phyloP scores from a whole-genome alignment of 2,329 filamentous ascomycete genomes.

The Botrytis aclada region DNA sequence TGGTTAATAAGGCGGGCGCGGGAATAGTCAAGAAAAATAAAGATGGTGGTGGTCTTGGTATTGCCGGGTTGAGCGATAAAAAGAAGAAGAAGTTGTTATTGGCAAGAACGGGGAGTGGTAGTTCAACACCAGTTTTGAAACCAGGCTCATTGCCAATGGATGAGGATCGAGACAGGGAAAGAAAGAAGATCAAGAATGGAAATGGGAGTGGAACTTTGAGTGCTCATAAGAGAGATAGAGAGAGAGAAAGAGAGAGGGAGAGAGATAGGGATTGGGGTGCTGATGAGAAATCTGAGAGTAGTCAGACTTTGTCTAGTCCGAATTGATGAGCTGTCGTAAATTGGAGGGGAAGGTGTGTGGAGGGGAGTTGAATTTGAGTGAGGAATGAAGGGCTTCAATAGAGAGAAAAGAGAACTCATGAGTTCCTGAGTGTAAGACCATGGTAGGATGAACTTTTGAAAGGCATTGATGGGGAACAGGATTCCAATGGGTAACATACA shows the following conservation, averaged over 20 bases:
- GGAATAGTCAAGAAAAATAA: conserved; percentile 22
- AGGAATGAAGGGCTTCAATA: neutral
- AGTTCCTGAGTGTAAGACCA: conserved; percentile 12
- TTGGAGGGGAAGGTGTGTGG: neutral
- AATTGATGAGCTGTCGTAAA: conserved; percentile 1
- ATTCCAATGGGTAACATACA: conserved; percentile 2
- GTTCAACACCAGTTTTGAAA: conserved; percentile 17
- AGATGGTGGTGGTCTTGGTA: conserved; percentile 9
- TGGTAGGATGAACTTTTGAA: neutral
- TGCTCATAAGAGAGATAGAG: conserved; percentile 5
- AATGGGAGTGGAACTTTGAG: neutral
- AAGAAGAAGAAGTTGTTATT: conserved; percentile 25
- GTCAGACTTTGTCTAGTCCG: conserved; percentile 18
- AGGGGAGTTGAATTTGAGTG: neutral
- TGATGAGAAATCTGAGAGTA: conserved; percentile 17
- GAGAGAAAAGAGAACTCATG: neutral
- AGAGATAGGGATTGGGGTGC: conserved; percentile 7
- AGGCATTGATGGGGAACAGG: conserved; percentile 3
- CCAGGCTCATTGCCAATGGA: conserved; percentile 15
- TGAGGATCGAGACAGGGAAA: conserved; percentile 7
- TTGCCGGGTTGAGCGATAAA: neutral
- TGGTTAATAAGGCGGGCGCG: conserved; percentile 22
- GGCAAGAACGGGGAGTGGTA: conserved; percentile 20
- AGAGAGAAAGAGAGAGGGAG: conserved; percentile 2
- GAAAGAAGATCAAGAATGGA: conserved; percentile 16